Base-by-base conservation (phyloP, 805 yeast species). In the Lachancea cidri region DNA sequence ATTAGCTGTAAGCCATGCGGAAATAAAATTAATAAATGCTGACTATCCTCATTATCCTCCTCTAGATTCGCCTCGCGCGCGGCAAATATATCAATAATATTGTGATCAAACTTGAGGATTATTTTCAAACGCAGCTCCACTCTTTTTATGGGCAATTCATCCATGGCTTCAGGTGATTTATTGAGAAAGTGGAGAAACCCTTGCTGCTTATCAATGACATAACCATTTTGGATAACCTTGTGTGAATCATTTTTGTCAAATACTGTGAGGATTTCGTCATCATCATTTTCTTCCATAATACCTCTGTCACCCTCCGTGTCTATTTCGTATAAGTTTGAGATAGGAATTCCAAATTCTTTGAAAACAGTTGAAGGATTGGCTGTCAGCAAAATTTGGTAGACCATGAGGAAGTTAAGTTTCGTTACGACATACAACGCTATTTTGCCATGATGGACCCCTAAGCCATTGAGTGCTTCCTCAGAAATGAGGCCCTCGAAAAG, bases 151-250 rank as follows among this genome's bases (percentile, higher is more conserved):
- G 66, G 61, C 34, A 61, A 35, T 39, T 62, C 67, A 17, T 52
- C 59, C 3, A 46, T 33, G n/a, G 47, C 44, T 11, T 56, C 57
- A 16, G 49, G 43, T 16, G 44, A 36, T 15, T 46, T 41, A 19
- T 43, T 44, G 42, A 58, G 35, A 36, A 55, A 46, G 31, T 57
- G 58, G 15, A 63, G 43, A 30, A 60, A 52, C 4, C 62, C 54
- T 27, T 50, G 54, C 24, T 60, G 66, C 33, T 55, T 61, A 13
- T 55, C 52, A 5, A 53, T 52, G 5, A 54, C 47, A 31, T 52
- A 60, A 2, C 67, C 67, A 49, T 62, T 61, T 41, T 63, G 67
- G 24, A 63, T 60, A 8, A 63, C 46, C 39, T 43, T 58, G 3
- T 57, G 54, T 29, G 53, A 44, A 17, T 55, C 61, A 13, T 47